These are phyloP conservation scores for Fusarium sp. DNA, from an alignment of 2,329 filamentous ascomycete genomes.

Conservation along the genomic window DNA sequence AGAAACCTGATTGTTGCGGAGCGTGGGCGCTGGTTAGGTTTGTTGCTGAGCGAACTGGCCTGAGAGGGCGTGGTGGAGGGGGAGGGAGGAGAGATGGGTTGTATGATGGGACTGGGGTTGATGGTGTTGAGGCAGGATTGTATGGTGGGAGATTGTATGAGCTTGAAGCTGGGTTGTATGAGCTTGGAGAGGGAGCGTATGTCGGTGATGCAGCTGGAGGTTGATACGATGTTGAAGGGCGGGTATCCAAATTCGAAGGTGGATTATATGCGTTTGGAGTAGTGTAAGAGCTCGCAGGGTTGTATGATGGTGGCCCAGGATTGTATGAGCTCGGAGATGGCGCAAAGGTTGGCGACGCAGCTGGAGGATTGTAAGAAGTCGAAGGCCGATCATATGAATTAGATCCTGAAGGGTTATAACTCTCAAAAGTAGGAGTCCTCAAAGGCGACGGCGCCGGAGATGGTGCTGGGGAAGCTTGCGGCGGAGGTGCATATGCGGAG, in stretches of 20 bases:
- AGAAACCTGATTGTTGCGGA: slow-evolving; percentile 37
- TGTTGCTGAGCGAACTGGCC: slow-evolving; percentile 43
- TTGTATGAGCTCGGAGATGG: too few relatives aligned
- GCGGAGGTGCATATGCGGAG: neutral
- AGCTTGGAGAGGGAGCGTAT: neutral
- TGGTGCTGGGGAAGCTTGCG: neutral
- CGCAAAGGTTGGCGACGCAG: too few relatives aligned
- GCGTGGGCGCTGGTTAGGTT: slow-evolving; percentile 41
- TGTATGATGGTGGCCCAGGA: too few relatives aligned
- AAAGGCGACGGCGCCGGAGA: neutral
- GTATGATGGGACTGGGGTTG: neutral
- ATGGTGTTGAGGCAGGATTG: neutral
- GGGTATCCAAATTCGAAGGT: neutral
- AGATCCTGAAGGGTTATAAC: neutral
- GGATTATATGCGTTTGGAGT: neutral
- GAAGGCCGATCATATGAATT: neutral
- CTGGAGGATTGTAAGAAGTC: neutral
- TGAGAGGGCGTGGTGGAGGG: slow-evolving; percentile 33
- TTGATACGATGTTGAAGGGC: neutral
- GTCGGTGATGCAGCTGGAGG: neutral
- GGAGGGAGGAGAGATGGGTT: slow-evolving; percentile 33
- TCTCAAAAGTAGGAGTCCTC: neutral
- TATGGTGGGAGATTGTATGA: neutral
- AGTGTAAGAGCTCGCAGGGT: too few relatives aligned
- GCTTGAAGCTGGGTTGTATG: neutral